Base-by-base conservation (phyloP, 352 stramenopile species). In the Phytophthora macrochlamydospora region DNA sequence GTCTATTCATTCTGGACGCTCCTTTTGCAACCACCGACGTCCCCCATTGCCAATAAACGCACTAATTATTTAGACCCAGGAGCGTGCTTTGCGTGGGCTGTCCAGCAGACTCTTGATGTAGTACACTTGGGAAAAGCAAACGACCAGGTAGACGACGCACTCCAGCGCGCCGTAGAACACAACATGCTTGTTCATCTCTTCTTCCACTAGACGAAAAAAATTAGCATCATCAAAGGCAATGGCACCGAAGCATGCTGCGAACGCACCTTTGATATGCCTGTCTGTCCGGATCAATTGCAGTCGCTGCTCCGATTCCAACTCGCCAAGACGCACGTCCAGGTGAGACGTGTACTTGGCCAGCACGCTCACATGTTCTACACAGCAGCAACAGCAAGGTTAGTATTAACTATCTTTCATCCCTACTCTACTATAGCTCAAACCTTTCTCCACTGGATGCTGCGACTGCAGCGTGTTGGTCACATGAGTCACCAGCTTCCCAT, bases 301-400 rank as follows among this genome's bases (percentile, higher is more conserved):
- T 35, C 86, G 83, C 60, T 88, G 81, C 59, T 94, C 83, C 6
- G 86, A 94, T 56, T 94, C 86, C 11, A 92, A 68, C 56, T 94
- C 83, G 6, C 86, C 86, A 29, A 94, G 82, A 64, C 83, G 82
- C 33, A 94, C 73, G 60, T 94, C 86, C 52, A 94, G 38, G 51
- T 94, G 83, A 40, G 86, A 94, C 44, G 83, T 82, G 59, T 92
- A 94, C 73, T 92, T 94, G 53, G 86, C 86, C 50, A 94, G 46
- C 14, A 91, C 75, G 51, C 82, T 94, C 65, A 94, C 83, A 55
- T 94, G 84, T 8, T 92, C 86, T 93, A 24, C 18, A 24, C 18
- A 24, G 38, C 30, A 30, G n/a, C 28, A 9, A 75, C 2, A 24
- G 18, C 18, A 24, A 24, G 18, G 18, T 24, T 24, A 24, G 18